These are phyloP conservation scores for Candida glaebosa DNA, from an alignment of 805 yeast species.

Conservation along the genomic window DNA sequence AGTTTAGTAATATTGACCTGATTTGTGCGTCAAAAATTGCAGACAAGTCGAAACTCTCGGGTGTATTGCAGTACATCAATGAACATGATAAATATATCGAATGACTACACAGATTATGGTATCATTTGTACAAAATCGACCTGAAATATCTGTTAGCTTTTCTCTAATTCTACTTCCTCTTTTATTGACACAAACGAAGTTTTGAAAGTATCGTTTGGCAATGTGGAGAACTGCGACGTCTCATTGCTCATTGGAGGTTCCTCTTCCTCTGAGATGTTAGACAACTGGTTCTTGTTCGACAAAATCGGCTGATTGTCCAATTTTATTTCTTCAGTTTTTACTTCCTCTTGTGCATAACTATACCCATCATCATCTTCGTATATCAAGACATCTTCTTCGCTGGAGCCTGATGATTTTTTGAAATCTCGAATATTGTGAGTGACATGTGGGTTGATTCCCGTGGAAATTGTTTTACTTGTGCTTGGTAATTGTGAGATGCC, in stretches of 20 bases:
- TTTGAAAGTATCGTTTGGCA: slow-evolving; percentile 1
- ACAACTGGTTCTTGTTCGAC: neutral
- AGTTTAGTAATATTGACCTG: too few species aligned
- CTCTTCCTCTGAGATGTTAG: slow-evolving; percentile 4
- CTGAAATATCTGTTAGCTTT: neutral
- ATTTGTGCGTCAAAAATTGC: too few species aligned
- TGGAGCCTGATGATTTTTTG: neutral
- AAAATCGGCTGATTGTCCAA: neutral
- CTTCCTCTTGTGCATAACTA: slow-evolving; percentile 4
- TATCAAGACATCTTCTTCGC: neutral
- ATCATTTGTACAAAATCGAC: neutral
- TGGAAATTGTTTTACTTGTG: slow-evolving; percentile 3
- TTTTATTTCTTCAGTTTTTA: neutral
- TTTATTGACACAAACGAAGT: slow-evolving; percentile 1
- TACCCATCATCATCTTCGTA: slow-evolving; percentile 13
- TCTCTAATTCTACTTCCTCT: slow-evolving; percentile 1
- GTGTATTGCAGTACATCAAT: too few species aligned
- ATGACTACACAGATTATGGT: too few species aligned
- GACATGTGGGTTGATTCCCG: slow-evolving; percentile 2
- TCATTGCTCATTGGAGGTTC: slow-evolving; percentile 1
- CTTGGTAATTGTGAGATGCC: slow-evolving; percentile 4
- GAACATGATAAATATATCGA: too few species aligned
- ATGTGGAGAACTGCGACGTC: neutral
- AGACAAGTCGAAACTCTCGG: too few species aligned
- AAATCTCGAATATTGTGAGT: slow-evolving; percentile 3